Evolutionary conservation across 1,139 yeast species (phyloP), one percentile per base, ranked within the genome.

Genomic region (Diutina catenulata): DNA sequence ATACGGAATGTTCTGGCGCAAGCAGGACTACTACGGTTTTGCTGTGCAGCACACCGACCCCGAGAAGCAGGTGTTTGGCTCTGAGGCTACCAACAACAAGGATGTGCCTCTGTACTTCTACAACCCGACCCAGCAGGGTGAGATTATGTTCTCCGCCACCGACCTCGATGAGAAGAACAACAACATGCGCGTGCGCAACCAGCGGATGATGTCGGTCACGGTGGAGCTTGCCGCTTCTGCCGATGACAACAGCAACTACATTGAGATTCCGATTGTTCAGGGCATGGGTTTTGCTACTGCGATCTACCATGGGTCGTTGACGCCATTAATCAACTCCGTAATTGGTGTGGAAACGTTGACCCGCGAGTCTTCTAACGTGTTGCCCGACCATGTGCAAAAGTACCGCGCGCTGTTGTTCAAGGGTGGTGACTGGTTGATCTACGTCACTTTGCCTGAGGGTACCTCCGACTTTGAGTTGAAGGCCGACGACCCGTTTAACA

Each of bases 231-330:
- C 72, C 21, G 60, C 66, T 16, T 45, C 54, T 2, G 43, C 19
- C 15, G 32, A 19, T 5, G 18, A 19, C 11, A 20, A 5, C 7
- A 3, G 11, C 4, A 27, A 27, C 25, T 59, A 60, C 39, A 49
- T 68, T 43, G 60, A 60, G 41, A 48, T 64, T 37, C 72, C 74
- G 5, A 48, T 70, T 41, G 72, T 70, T 19, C 81, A 77, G 53
- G 94, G 94, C 43, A 79, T 80, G 83, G 94, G 94, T n/a, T 70
- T 79, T 46, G 72, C 74, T 10, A 73, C 86, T 31, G 81, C 74
- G 25, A 60, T 76, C 35, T 83, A 81, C 55, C 63, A 72, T 45
- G 79, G 77, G 37, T 57, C 63, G 38, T 59, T 79, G 53, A 64
- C 66, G 40, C 78, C 86, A 4, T 51, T 57, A 23, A 52, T 82